Base-by-base conservation (phyloP, 2,329 filamentous ascomycete genomes). In the Plectosphaerella cucumerina region DNA sequence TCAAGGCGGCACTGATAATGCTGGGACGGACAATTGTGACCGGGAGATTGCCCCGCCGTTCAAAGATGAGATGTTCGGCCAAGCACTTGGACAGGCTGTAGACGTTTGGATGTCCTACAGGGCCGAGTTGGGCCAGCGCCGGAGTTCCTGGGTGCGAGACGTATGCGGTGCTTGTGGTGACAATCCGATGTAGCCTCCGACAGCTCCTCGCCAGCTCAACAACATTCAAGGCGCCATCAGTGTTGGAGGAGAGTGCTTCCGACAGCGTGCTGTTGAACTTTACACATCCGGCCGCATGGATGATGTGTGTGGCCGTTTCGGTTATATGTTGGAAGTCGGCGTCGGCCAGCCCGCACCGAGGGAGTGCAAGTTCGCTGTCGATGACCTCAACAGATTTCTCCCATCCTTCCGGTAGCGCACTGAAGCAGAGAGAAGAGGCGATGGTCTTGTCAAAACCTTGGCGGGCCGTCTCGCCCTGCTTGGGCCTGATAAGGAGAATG, bases 1-100 rank as follows among this genome's bases (percentile, higher is more conserved):
- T 14, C 21, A 42, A 48, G 31, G 53, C 53, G 6, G 50, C 50
- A 3, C 50, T 55, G 10, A 57, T 55, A 14, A 57, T 57, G 21
- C 55, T 57, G 3, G 55, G 55, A 1, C 55, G 55, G 9, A 57
- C 49, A 9, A 55, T 55, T 14, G 51, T 55, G 10, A 55, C 9
- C 3, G 55, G 53, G 1, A 48, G 50, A 9, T 33, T 17, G 15
- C 45, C 49, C 18, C 49, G 49, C 20, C 48, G 47, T n/a, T 51
- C 26, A 12, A 48, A 46, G 14, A 57, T 12, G 9, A 55, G 49
- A 17, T 57, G 53, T 22, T 57, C 55, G 5, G 53, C 50, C 1
- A 57, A 44, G 33, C 50, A 57, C 21, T 57, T 57, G 12, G 55
- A 53, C 12, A 57, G 44, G 6, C 50, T 57, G 23, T 57, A 57